Evolutionary conservation across 2,329 filamentous ascomycete species (phyloP), one percentile per base, ranked within the genome.

Genomic region (Fusarium sp.): DNA sequence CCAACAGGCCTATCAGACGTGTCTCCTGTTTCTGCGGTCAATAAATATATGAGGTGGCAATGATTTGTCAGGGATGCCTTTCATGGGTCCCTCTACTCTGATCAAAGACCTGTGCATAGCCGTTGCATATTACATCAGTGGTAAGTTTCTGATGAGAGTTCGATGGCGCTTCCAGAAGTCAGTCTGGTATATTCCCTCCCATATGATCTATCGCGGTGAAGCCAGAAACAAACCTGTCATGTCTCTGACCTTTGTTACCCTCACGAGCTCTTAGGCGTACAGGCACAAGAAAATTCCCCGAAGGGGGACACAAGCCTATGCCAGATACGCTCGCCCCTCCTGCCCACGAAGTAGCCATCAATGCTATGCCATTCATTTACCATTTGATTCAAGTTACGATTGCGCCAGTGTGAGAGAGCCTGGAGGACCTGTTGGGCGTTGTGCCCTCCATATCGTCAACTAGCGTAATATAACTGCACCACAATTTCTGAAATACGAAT

Each of bases 261-360:
- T 81, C 78, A 80, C 78, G 79, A 80, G 79, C 79, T 75, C 77
- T 75, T 75, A 71, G 75, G 79, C 65, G 81, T 82, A 83, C 83
- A 83, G 82, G 76, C 77, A 81, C 79, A 81, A 74, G 68, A 76
- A 80, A 81, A 81, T 77, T 80, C 76, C 78, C 80, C 79, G 80
- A 81, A 74, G 31, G 65, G 78, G 78, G 75, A 80, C 79, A 83
- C 79, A 80, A 79, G 68, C 44, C 72, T 62, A 71, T 74, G 66
- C 66, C 71, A 73, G 47, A 74, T 74, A 63, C 61, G 73, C 65
- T 60, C 57, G 55, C 53, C 58, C 64, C 55, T 68, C 67, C 16
- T 58, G 35, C 41, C 12, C 33, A 30, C 30, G 31, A 24, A 35
- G 55, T 58, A 45, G 22, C 55, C 24, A 30, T 33, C 31, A 71